Conservation (phyloP, 768 basidiomycete genomes). For the Macrocybe gigantea region DNA sequence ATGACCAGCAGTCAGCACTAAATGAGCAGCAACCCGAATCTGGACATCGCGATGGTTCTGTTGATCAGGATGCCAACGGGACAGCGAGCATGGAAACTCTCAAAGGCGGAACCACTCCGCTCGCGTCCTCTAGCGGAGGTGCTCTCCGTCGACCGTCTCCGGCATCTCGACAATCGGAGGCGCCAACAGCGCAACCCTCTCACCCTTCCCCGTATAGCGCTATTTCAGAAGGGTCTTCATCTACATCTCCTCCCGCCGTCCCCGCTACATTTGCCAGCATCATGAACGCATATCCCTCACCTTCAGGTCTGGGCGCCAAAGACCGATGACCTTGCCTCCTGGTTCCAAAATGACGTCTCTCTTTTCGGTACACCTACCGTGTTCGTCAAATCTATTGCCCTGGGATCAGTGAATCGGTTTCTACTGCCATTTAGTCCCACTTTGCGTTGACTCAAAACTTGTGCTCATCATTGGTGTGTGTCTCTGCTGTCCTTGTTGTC, state of each 20-base stretch:
- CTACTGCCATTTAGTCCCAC: neutral
- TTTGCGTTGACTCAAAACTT: neutral
- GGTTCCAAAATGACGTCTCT: neutral
- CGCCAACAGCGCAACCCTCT: neutral
- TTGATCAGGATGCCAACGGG: too few species aligned
- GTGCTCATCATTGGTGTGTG: neutral
- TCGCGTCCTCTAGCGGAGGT: too few species aligned
- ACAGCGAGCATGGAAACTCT: too few species aligned
- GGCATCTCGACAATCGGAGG: too few species aligned
- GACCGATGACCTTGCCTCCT: slow-evolving; percentile 3
- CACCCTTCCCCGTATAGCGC: slow-evolving; percentile 2
- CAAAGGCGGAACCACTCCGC: too few species aligned
- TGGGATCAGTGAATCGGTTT: too few species aligned
- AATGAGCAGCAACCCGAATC: slow-evolving; percentile 6
- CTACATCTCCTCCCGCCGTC: slow-evolving; percentile 23
- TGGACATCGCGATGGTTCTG: too few species aligned
- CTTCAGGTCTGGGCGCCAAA: slow-evolving; percentile 8
- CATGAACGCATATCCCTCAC: slow-evolving; percentile 60
- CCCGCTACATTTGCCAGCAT: slow-evolving; percentile 62
- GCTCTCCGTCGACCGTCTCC: too few species aligned
- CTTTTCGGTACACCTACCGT: neutral
- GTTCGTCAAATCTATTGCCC: too few species aligned
- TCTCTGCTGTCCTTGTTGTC: neutral
- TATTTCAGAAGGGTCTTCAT: slow-evolving; percentile 1
- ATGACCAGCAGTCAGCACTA: slow-evolving; percentile 15